Conservation (phyloP, 2,329 filamentous ascomycete genomes). For the Cladophialophora yegresii region DNA sequence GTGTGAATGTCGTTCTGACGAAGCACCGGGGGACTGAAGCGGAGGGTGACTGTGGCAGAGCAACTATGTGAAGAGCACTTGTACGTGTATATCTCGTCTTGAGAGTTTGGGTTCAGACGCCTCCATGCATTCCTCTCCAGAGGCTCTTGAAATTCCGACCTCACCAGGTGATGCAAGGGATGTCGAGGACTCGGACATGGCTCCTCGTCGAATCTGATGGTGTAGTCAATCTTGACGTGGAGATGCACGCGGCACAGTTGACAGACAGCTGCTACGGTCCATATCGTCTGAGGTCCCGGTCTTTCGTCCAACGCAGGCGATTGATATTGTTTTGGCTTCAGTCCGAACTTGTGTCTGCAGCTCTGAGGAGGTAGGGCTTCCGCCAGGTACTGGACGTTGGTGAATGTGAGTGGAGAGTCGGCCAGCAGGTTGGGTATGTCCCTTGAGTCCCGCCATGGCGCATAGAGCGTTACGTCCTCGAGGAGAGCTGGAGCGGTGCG, state of each 20-base stretch:
- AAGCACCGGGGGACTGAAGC: slow-evolving; percentile 57
- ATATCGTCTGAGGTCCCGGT: slow-evolving; percentile 49
- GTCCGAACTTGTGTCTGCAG: slow-evolving; percentile 62
- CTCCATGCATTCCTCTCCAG: slow-evolving; percentile 28
- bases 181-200: slow-evolving; percentile 53
- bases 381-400: slow-evolving; percentile 40
- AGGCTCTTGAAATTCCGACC: slow-evolving; percentile 37
- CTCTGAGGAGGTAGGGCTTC: slow-evolving; percentile 39
- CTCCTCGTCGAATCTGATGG: slow-evolving; percentile 42
- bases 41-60: slow-evolving; percentile 55
- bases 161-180: slow-evolving; percentile 65
- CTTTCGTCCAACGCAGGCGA: slow-evolving; percentile 47
- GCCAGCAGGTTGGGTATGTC: slow-evolving; percentile 59
- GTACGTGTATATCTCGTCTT: slow-evolving; percentile 54
- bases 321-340: slow-evolving; percentile 58
- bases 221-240: slow-evolving; percentile 58
- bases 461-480: slow-evolving; percentile 56
- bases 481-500: slow-evolving; percentile 51
- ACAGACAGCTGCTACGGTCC: slow-evolving; percentile 64
- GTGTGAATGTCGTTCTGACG: slow-evolving; percentile 51
- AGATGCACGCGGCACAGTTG: slow-evolving; percentile 64
- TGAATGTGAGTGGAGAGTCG: slow-evolving; percentile 58
- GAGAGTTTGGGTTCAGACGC: slow-evolving; percentile 40
- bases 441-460: slow-evolving; percentile 50
- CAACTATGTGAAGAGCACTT: slow-evolving; percentile 62